Evolutionary conservation across 257 asterid species (phyloP).

Genomic region (Fraxinus americana): DNA sequence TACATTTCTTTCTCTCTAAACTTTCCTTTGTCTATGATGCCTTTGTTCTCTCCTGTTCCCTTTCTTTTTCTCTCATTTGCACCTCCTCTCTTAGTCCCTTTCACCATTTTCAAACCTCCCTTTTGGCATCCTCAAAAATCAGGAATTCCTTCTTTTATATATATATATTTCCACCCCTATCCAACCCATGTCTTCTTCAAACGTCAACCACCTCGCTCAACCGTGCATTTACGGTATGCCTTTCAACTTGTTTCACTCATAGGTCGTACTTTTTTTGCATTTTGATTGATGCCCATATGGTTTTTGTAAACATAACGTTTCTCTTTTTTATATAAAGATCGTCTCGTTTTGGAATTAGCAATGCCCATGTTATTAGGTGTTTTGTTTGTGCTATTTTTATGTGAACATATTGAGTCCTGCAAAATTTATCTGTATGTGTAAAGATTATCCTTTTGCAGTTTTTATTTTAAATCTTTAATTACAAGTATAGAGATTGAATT

Average conservation of each 20-base stretch:
- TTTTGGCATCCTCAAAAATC: conserved; percentile 41
- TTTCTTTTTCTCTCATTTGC: conserved; percentile 39
- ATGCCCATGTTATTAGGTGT: conserved; percentile 11
- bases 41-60: conserved; percentile 47
- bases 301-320: neutral
- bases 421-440: neutral
- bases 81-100: conserved; percentile 54
- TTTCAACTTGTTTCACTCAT: conserved; percentile 12
- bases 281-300: conserved; percentile 28
- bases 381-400: conserved; percentile 17
- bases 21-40: conserved; percentile 82
- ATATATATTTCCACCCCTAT: conserved; percentile 18
- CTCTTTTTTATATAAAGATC: conserved; percentile 19
- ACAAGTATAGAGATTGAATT: conserved; percentile 14
- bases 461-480: neutral
- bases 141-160: conserved; percentile 43
- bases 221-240: conserved; percentile 79
- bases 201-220: conserved; percentile 72
- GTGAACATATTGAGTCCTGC: conserved; percentile 19
- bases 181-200: conserved; percentile 73
- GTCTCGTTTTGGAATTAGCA: conserved; percentile 23
- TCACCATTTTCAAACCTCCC: conserved; percentile 51
- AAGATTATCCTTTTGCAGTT: neutral
- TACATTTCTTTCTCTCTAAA: conserved; percentile 41
- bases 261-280: conserved; percentile 16